These are phyloP conservation scores for Xylaria flabelliformis DNA, from an alignment of 495 filamentous ascomycete genomes.

Conservation along the genomic window DNA sequence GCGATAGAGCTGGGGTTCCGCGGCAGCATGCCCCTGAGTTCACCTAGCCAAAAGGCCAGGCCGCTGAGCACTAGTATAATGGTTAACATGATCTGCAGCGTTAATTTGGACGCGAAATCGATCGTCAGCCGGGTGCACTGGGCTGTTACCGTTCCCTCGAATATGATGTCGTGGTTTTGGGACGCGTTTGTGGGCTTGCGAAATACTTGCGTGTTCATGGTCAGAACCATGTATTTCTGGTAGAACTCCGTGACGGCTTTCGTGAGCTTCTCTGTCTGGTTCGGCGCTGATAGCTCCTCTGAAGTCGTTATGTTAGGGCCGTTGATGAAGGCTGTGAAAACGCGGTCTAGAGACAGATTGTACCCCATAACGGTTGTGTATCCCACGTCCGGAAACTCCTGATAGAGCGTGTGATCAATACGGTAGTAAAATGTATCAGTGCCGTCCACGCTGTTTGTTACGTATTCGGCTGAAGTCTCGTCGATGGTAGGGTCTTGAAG, in stretches of 20 bases:
- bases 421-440: background rate
- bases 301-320: background rate
- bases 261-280: background rate
- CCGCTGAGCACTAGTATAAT: background rate
- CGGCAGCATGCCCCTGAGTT: conserved; percentile 37
- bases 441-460: background rate
- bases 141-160: background rate
- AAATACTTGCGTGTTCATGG: background rate
- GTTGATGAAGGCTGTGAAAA: background rate
- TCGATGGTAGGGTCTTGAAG: background rate
- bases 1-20: conserved; percentile 43
- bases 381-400: background rate
- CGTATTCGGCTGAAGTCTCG: background rate
- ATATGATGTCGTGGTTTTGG: too few relatives aligned
- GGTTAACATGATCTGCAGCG: conserved; percentile 3
- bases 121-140: background rate
- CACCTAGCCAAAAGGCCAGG: conserved; percentile 31
- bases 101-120: conserved; percentile 15
- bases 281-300: background rate
- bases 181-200: too few relatives aligned
- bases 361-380: background rate
- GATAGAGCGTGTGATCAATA: too few relatives aligned
- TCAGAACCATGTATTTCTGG: background rate
- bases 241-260: background rate
- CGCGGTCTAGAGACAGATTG: background rate